A percentile compares a stretch with the other conserved stretches of the same genome.
phyloP scores from a whole-genome alignment of 1,284 basidiomycete species.

The Mycena citricolor region DNA sequence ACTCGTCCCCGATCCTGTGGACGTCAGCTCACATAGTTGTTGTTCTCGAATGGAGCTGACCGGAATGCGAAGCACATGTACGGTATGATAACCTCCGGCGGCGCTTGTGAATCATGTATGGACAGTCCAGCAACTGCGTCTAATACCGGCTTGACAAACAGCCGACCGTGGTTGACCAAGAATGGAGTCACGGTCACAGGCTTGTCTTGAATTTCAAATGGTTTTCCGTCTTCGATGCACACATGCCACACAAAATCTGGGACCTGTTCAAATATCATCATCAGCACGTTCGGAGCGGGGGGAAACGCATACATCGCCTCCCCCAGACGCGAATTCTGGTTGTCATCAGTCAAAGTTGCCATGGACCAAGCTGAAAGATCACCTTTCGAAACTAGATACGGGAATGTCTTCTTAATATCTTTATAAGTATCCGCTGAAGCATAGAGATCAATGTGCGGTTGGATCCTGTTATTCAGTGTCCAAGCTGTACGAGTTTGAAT shows the following conservation, averaged over 20 bases:
- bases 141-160: conserved; percentile 39
- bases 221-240: conserved; percentile 54
- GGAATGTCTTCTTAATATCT: conserved; percentile 69
- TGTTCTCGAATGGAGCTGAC: neutral
- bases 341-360: neutral
- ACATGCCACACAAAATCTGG: conserved; percentile 81
- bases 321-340: conserved; percentile 69
- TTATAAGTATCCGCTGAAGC: conserved; percentile 61
- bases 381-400: conserved; percentile 68
- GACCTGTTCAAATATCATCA: conserved; percentile 45
- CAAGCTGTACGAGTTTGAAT: conserved; percentile 48
- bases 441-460: conserved; percentile 73
- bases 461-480: conserved; percentile 69
- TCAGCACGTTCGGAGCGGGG: neutral
- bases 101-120: conserved; percentile 12
- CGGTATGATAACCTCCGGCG: conserved; percentile 46
- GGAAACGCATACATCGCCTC: conserved; percentile 61
- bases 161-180: conserved; percentile 65
- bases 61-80: conserved; percentile 77
- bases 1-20: conserved; percentile 46
- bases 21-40: neutral
- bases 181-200: conserved; percentile 68
- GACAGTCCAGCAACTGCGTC: neutral
- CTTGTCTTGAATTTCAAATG: conserved; percentile 65
- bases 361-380: neutral